phyloP scores from a whole-genome alignment of 768 basidiomycete species.

The Tylopilus rubrobrunneus region DNA sequence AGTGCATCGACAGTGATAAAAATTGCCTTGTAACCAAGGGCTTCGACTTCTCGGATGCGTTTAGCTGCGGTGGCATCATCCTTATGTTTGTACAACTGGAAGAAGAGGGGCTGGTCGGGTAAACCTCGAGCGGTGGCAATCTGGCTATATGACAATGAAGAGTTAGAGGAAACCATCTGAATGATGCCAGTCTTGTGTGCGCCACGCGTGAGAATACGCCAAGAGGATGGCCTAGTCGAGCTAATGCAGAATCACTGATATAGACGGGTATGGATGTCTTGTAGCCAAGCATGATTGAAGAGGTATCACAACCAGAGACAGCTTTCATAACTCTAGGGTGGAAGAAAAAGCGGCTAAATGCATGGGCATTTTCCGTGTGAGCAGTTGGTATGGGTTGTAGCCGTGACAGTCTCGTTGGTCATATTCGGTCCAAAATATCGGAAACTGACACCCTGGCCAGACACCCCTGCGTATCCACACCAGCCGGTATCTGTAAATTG shows the following conservation, averaged over 20 bases:
- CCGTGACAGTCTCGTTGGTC: too few species aligned
- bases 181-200: constrained; percentile 65
- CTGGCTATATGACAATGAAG: constrained; percentile 61
- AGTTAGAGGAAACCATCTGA: constrained; percentile 82
- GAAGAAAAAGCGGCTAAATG: constrained; percentile 87
- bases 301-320: constrained; percentile 61
- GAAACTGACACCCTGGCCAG: too few species aligned
- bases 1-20: constrained; percentile 90
- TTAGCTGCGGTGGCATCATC: constrained; percentile 62
- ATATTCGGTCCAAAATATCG: too few species aligned
- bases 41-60: constrained; percentile 67
- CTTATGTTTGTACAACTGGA: constrained; percentile 83
- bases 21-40: constrained; percentile 79
- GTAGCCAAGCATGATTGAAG: constrained; percentile 71
- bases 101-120: constrained; percentile 64
- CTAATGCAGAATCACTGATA: constrained; percentile 78
- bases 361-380: constrained; percentile 64
- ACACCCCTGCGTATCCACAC: too few species aligned
- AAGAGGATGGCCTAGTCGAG: constrained; percentile 84
- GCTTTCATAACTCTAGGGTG: constrained; percentile 74
- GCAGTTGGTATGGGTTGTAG: constrained; percentile 35
- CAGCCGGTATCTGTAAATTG: too few species aligned
- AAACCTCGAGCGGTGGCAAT: constrained; percentile 55
- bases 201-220: constrained; percentile 80
- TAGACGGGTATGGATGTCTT: constrained; percentile 75